Evolutionary conservation across 1,284 basidiomycete species (phyloP), one percentile per base, ranked within the genome.

Genomic region (Neotropicomus parvogracilis): DNA sequence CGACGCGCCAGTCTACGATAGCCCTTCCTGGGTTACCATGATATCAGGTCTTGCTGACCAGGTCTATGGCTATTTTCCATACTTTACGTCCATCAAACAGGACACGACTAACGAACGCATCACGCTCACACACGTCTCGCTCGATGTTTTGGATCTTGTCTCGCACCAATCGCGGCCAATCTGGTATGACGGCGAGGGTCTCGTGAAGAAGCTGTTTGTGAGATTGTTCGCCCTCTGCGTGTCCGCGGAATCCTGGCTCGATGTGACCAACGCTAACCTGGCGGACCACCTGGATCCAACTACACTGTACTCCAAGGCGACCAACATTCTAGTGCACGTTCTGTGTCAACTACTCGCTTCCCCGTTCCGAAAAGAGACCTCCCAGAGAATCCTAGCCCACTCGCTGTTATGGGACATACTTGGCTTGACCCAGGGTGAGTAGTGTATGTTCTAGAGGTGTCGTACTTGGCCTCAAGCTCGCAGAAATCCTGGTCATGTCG

Each of bases 71-170:
- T 29, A 67, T 68, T 34, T 80, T 83, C 60, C 79, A 70, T 48
- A 66, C 68, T 35, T 73, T 73, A 28, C 67, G 64, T 37, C 65
- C 56, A 60, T 68, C 48, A 59, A 68, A 20, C 57, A 69, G 20
- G 85, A 82, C 80, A 71, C 73, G 8, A 69, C 80, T 53, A 72
- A 78, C 54, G 82, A 85, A 59, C 80, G 78, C 54, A 69, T 81
- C 44, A 73, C 70, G 43, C 66, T 85, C 48, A 75, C 75, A 2
- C 74, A 80, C 28, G 63, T 73, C 14, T 74, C 77, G 8, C 65
- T 87, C 41, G 73, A 79, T 24, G 67, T 83, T 44, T 69, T 85
- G 41, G 68, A 71, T 52, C 70, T 73, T 41, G 73, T 77, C 26
- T 70, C 77, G 7, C 61, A 63, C 53, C 72, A 72, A 32, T 74